Conservation (phyloP, 139 green algal species). For the Chlorella sp. region DNA sequence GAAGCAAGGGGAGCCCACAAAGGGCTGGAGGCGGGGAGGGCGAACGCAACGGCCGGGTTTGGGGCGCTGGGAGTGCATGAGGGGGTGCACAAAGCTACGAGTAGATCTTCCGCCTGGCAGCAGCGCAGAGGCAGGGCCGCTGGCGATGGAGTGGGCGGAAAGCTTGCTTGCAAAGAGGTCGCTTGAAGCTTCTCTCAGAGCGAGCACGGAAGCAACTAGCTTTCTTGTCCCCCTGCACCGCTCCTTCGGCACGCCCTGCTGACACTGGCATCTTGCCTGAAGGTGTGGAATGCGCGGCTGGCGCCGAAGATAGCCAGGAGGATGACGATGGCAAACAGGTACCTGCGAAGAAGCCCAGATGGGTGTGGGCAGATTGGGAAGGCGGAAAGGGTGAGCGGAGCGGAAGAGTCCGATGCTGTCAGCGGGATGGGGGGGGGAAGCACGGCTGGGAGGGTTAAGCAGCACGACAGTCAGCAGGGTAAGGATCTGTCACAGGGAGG, state of each 20-base stretch:
- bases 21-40: too few relatives aligned
- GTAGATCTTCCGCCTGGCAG: too few relatives aligned
- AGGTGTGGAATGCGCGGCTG: slow-evolving; percentile 14
- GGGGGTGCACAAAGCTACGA: too few relatives aligned
- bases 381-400: not conserved
- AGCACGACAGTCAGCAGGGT: not conserved
- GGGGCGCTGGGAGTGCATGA: too few relatives aligned
- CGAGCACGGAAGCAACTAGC: too few relatives aligned
- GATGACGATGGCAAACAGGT: slow-evolving; percentile 28
- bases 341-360: not conserved
- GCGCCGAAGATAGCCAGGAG: not conserved
- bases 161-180: not conserved
- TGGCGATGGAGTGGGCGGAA: too few relatives aligned
- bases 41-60: too few relatives aligned
- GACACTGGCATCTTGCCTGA: not conserved
- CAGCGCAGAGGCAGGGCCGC: too few relatives aligned
- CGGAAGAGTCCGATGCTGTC: not conserved
- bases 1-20: too few relatives aligned
- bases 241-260: too few relatives aligned
- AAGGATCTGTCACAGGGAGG: not conserved
- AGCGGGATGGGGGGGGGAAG: too few relatives aligned
- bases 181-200: too few relatives aligned
- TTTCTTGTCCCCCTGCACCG: not conserved
- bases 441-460: not conserved
- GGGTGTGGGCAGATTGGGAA: not conserved